Base-by-base conservation (phyloP, 2,329 filamentous ascomycete genomes). In the Malbranchea zuffiana region DNA sequence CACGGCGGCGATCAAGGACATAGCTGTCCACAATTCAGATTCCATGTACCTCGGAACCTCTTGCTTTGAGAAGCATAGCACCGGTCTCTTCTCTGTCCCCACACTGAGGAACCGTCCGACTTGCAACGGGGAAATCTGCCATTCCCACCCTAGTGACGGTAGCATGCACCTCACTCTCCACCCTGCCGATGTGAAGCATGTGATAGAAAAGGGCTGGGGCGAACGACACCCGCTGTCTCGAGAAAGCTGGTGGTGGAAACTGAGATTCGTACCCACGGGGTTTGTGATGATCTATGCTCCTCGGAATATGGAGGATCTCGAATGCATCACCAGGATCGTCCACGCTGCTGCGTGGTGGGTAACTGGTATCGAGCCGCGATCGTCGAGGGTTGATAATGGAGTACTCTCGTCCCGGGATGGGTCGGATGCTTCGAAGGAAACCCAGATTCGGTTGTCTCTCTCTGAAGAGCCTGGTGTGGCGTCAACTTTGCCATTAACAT, bases 211-310 rank as follows among this genome's bases (percentile, higher is more conserved):
- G 44, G 82, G 83, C 1, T 92, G 85, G 84, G 86, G 80, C 1
- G 77, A 92, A 61, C 51, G 71, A 13, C 73, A 77, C 59, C 72
- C 72, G 4, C 48, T 63, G 8, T 52, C 57, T n/a, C 49, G 57
- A 32, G 56, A 82, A 5, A 72, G 74, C 50, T 78, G 75, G 37
- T 74, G 75, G 28, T 77, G 74, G 66, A 70, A 78, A 44, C 66
- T 68, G 43, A 70, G 75, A 51, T 81, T 81, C 34, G 76, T 90
- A 38, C 82, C 83, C 0, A 62, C 68, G 3, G 78, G 80, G 27
- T 92, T 92, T 56, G 66, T 84, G 40, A 78, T 92, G 75, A 67
- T 92, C 3, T 93, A 93, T 60, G 82, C 84, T 12, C 84, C 85
- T 2, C 65, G 81, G 50, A 68, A 77, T 44, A 69, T 75, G 40